Base-by-base conservation (phyloP, 2,329 filamentous ascomycete genomes). In the Chaetomiaceae sp. region DNA sequence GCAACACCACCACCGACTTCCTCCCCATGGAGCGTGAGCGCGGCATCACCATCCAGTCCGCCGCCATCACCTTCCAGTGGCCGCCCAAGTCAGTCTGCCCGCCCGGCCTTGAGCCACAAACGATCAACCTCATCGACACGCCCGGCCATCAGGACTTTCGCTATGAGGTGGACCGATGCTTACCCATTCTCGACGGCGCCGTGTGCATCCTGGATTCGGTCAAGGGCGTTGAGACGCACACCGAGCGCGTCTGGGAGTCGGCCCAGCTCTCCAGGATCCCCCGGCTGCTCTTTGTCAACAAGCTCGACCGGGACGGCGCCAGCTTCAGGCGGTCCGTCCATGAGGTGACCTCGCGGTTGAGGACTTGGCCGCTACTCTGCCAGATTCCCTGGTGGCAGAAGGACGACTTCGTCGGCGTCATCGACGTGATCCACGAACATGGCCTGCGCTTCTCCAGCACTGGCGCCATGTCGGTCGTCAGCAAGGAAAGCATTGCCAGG, bases 121-220 rank as follows among this genome's bases (percentile, higher is more conserved):
- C 82, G 5, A 83, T 95, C 64, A 95, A 95, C 62, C 71, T 95
- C 2, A 97, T 98, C 50, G 93, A 98, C 63, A 97, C 93, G 0
- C 93, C 93, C 2, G 93, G 93, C 1, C 93, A 98, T 62, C 90
- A 94, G 18, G 93, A 98, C 64, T 98, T 98, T 59, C 89, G 91
- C 1, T 97, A 97, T 60, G 93, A 98, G 64, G 93, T 97, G 2
- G 78, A 96, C 55, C 81, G 93, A 11, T 97, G 91, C 26, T 72
- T 97, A 52, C 65, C 65, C 6, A 61, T 58, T 44, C 61, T 63
- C 43, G 62, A 56, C 43, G 60, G 63, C 20, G 64, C 65, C 36
- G 59, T 68, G 17, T 63, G 62, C 50, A 62, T 66, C 42, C 60
- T 68, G 38, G 60, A 67, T 54, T 52, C 60, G 6, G 62, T 68